These are phyloP conservation scores for Solanum chacoense DNA, from an alignment of 305 asterid genomes.

Conservation along the genomic window DNA sequence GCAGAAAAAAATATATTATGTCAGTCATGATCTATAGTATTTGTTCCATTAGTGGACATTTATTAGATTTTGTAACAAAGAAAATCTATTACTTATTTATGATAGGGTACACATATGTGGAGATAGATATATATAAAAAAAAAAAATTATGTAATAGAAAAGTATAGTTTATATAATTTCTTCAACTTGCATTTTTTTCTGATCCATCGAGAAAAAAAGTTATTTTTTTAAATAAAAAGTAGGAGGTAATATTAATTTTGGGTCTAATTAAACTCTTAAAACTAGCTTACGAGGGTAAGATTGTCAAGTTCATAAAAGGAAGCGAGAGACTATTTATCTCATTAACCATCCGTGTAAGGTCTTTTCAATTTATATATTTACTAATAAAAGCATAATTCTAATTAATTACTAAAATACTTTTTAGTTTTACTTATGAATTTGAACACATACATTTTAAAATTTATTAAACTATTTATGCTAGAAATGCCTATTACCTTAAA, in stretches of 20 bases:
- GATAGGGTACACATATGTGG: not conserved
- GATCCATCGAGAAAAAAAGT: not conserved
- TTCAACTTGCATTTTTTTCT: not conserved
- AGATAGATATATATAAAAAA: not conserved
- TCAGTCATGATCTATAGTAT: not conserved
- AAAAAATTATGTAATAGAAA: not conserved
- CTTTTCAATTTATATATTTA: no score
- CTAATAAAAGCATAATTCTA: no score
- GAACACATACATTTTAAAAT: not conserved
- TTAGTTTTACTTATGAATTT: no score
- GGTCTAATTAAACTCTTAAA: not conserved
- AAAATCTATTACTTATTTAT: not conserved
- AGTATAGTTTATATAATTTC: not conserved
- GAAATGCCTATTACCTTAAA: no score
- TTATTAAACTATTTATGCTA: no score
- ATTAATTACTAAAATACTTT: no score
- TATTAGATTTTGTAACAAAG: not conserved
- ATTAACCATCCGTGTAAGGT: no score
- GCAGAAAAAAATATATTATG: not conserved
- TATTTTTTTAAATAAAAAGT: no score
- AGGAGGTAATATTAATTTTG: not conserved
- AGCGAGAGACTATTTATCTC: not conserved
- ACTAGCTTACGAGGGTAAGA: no score
- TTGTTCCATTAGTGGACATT: not conserved
- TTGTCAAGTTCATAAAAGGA: no score